Base-by-base conservation (phyloP, 1,284 basidiomycete genomes). In the Kalmanozyma brasiliensis region DNA sequence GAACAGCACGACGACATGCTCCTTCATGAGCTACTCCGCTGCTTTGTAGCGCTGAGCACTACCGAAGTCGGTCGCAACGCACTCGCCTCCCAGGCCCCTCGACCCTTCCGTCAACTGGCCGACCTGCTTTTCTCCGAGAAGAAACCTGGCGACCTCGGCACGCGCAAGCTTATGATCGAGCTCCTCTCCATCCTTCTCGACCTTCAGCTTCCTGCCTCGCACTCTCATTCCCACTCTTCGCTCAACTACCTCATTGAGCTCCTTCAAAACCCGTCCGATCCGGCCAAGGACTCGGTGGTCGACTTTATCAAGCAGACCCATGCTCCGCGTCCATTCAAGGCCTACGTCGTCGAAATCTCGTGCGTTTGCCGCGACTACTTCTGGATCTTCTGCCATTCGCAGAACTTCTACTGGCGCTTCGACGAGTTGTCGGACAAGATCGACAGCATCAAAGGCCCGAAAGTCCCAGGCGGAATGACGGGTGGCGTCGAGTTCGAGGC, bases 401-500 rank as follows among this genome's bases (percentile, higher is more conserved):
- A 90, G 76, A 98, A 98, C 78, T 88, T 89, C 1, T 89, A 95
- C 41, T 97, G 94, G 94, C 85, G 89, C 16, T 84, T 94, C 23
- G 84, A 86, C 6, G 89, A 93, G 73, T 89, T 92, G 0, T 91
- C 97, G 76, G 60, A 63, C 30, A 17, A 20, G 0, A 89, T 92
- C 79, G 87, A 85, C 2, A 87, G 88, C 52, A 92, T 94, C 4
- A 92, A 94, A 83, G 91, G 89, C 74, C 96, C 95, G 4, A 88
- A 92, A 33, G 95, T 96, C 3, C 95, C 96, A 0, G 93, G 93
- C 8, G 95, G 95, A 8, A 97, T 98, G 88, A 98, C 96, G 0
- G 96, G 95, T 8, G 95, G 96, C 10, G 96, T 98, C 10, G 95
- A 98, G 81, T 94, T 90, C 80, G 95, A 98, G 83, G 95, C 95